Evolutionary conservation across 2,329 filamentous ascomycete genomes (phyloP).

Genomic region (Tympanopsis confertula): DNA sequence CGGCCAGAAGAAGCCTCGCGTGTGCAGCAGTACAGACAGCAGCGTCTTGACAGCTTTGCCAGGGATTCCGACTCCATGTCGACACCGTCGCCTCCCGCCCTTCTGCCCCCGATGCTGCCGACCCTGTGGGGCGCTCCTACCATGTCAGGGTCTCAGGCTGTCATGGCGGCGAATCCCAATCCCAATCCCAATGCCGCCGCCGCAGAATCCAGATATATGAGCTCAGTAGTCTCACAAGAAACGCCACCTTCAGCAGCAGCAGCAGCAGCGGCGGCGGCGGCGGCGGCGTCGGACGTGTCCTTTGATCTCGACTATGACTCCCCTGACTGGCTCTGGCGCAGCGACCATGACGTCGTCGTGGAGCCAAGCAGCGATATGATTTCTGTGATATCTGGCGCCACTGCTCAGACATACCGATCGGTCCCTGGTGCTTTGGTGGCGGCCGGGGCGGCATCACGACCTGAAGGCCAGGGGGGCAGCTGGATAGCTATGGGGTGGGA

Average conservation of each 20-base stretch:
- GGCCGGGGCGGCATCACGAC: too few species aligned
- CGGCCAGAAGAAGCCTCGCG: slow-evolving; percentile 11
- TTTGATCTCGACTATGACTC: background rate
- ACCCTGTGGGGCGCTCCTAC: too few species aligned
- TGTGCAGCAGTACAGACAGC: slow-evolving; percentile 14
- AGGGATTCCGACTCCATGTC: slow-evolving; percentile 9
- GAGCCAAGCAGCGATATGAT: too few species aligned
- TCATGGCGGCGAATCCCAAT: too few species aligned
- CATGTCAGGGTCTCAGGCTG: too few species aligned
- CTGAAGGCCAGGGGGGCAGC: too few species aligned
- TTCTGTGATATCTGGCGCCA: too few species aligned
- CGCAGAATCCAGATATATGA: too few species aligned
- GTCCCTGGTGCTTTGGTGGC: too few species aligned
- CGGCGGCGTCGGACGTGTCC: background rate
- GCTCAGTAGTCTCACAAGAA: background rate
- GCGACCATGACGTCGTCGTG: background rate
- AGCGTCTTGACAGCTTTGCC: slow-evolving; percentile 15
- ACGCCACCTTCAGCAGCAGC: background rate
- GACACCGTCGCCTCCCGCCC: background rate
- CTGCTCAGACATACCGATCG: too few species aligned
- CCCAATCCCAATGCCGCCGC: too few species aligned
- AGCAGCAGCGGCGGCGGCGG: background rate
- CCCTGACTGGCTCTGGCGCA: background rate
- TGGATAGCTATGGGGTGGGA: too few species aligned
- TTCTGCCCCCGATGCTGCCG: background rate